Percentiles rank a stretch among this genome's conserved stretches.
Evolutionary conservation across 1,284 basidiomycete species (phyloP).

Genomic region (Cutaneotrichosporon sp.): DNA sequence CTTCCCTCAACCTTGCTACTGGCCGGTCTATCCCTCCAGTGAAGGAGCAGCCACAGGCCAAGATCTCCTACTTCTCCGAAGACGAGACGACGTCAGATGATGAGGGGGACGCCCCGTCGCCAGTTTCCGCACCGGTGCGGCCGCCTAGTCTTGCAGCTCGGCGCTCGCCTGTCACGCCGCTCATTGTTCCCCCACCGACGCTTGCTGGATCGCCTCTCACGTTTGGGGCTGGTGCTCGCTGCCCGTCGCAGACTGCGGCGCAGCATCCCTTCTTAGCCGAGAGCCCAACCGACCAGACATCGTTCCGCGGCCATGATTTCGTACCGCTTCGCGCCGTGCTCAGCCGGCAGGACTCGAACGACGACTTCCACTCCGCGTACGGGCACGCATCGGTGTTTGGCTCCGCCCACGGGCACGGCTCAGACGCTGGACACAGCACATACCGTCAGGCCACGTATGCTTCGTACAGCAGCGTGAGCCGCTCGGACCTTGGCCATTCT

Average conservation of each 20-base stretch:
- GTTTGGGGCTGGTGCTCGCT: not conserved
- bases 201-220: not conserved
- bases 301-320: not conserved
- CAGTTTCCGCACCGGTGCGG: not conserved
- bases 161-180: not conserved
- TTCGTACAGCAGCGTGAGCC: not conserved
- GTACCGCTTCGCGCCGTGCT: not conserved
- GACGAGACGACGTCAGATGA: not conserved
- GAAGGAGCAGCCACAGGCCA: not conserved
- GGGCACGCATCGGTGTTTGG: constrained; percentile 3
- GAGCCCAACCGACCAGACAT: not conserved
- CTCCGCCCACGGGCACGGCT: not conserved
- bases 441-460: not conserved
- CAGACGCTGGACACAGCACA: not conserved
- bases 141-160: not conserved
- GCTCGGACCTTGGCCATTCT: not conserved
- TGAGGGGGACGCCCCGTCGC: not conserved
- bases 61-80: not conserved
- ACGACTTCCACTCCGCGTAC: constrained; percentile 3
- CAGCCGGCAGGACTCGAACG: not conserved
- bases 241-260: too few species aligned
- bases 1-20: not conserved
- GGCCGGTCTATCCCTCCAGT: not conserved
- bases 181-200: not conserved
- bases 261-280: not conserved